Conservation (phyloP, 768 basidiomycete genomes). For the Collybia sordida region DNA sequence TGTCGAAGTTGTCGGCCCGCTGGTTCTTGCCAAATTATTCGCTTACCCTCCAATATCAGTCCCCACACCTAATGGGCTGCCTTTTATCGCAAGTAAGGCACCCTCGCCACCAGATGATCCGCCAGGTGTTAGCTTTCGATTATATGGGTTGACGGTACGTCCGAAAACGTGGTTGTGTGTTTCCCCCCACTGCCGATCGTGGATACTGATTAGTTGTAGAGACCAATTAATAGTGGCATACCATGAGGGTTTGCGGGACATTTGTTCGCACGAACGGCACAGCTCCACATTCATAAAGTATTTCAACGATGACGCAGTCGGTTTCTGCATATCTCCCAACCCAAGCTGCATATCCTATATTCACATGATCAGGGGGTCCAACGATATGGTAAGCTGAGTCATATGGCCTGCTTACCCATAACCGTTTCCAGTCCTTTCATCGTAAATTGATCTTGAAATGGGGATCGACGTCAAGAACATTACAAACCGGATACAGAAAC, state of each 20-base stretch:
- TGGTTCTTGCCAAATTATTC: no score
- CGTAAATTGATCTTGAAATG: slow-evolving; percentile 47
- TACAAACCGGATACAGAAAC: not conserved
- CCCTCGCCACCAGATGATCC: slow-evolving; percentile 73
- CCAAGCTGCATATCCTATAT: slow-evolving; percentile 52
- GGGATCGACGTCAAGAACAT: slow-evolving; percentile 5
- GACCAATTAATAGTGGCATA: slow-evolving; percentile 12
- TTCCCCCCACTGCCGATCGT: slow-evolving; percentile 45
- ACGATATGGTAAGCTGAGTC: not conserved
- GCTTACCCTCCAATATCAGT: slow-evolving; percentile 62
- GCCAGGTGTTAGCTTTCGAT: slow-evolving; percentile 54
- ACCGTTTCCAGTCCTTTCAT: slow-evolving; percentile 61
- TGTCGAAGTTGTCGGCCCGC: no score
- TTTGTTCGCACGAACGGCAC: slow-evolving; percentile 58
- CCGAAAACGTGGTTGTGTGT: slow-evolving; percentile 64
- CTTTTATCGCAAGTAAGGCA: slow-evolving; percentile 58
- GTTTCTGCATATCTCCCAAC: slow-evolving; percentile 45
- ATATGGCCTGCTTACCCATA: slow-evolving; percentile 17
- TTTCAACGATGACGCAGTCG: slow-evolving; percentile 52
- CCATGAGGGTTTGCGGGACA: slow-evolving; percentile 57
- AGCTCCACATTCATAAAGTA: slow-evolving; percentile 55
- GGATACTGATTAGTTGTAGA: not conserved
- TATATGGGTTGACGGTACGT: slow-evolving; percentile 61
- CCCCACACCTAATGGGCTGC: slow-evolving; percentile 60
- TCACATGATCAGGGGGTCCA: not conserved